Evolutionary conservation across 768 basidiomycete species (phyloP).

Genomic region (Pleurotus djamor): DNA sequence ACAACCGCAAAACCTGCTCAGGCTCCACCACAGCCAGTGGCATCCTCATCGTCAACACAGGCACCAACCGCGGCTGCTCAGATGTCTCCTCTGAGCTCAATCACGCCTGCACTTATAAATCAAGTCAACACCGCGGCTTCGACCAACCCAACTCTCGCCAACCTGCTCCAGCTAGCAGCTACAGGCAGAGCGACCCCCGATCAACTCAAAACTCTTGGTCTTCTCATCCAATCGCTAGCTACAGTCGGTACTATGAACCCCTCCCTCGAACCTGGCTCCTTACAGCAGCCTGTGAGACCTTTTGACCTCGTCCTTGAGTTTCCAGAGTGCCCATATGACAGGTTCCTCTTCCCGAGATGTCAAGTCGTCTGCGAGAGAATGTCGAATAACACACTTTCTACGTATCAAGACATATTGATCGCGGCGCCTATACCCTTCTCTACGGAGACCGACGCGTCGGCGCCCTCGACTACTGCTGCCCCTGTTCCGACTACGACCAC

Average conservation of each 20-base stretch:
- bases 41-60: no score
- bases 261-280: constrained; percentile 7
- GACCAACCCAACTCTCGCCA: constrained; percentile 65
- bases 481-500: constrained; percentile 9
- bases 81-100: constrained; percentile 38
- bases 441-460: constrained; percentile 4
- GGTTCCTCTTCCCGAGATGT: constrained; percentile 69
- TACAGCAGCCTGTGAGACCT: constrained; percentile 39
- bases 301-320: constrained; percentile 78
- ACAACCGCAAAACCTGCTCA: constrained; percentile 18
- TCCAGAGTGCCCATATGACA: constrained; percentile 55
- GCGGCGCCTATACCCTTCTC: constrained; percentile 46
- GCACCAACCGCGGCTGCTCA: no score
- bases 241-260: constrained; percentile 17
- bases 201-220: constrained; percentile 64
- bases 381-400: constrained; percentile 19
- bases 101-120: constrained; percentile 56
- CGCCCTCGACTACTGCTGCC: constrained; percentile 1
- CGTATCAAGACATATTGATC: constrained; percentile 32
- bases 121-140: constrained; percentile 68
- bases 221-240: constrained; percentile 72
- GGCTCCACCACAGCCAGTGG: constrained; percentile 16
- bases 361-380: constrained; percentile 45
- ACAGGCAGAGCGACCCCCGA: constrained; percentile 58
- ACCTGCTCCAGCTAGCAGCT: constrained; percentile 63